Evolutionary conservation across 306 rosid species (phyloP).

Genomic region (Lathyrus oleraceus): DNA sequence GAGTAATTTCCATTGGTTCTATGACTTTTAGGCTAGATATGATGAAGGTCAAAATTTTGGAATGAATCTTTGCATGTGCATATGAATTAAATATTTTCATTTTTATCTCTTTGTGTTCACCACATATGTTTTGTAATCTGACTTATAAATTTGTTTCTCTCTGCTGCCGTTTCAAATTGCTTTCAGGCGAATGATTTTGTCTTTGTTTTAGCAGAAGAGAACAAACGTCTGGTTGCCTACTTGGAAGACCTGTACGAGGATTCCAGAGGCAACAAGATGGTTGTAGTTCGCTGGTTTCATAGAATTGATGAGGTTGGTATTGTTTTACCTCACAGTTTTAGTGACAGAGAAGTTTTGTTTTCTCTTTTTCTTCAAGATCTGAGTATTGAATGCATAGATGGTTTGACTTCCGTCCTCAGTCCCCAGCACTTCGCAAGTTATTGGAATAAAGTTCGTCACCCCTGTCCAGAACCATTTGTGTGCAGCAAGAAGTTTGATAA

Average conservation of each 20-base stretch:
- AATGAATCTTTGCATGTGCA: background rate
- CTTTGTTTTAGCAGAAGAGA: conserved; percentile 85
- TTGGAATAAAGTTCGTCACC: conserved; percentile 53
- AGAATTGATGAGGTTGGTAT: conserved; percentile 96
- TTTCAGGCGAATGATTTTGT: conserved; percentile 83
- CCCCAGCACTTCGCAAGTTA: conserved; percentile 71
- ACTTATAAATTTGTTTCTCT: conserved; percentile 25
- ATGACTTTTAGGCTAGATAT: background rate
- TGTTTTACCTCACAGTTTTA: conserved; percentile 74
- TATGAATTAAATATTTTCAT: background rate
- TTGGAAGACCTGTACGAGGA: conserved; percentile 93
- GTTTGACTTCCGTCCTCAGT: conserved; percentile 82
- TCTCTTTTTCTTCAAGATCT: conserved; percentile 97
- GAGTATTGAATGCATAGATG: conserved; percentile 97
- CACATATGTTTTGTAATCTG: background rate
- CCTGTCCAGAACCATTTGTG: conserved; percentile 59
- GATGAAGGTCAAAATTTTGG: background rate
- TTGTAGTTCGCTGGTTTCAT: conserved; percentile 97
- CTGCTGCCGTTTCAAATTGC: conserved; percentile 11
- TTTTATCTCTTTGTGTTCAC: background rate
- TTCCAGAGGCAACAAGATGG: conserved; percentile 91
- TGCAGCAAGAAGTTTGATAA: conserved; percentile 66
- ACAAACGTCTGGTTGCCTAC: conserved; percentile 84
- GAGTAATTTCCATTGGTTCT: background rate
- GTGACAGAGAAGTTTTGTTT: conserved; percentile 91